Evolutionary conservation across 495 filamentous ascomycete genomes (phyloP), one percentile per base, ranked within the genome.

Genomic region (Terfezia boudieri): DNA sequence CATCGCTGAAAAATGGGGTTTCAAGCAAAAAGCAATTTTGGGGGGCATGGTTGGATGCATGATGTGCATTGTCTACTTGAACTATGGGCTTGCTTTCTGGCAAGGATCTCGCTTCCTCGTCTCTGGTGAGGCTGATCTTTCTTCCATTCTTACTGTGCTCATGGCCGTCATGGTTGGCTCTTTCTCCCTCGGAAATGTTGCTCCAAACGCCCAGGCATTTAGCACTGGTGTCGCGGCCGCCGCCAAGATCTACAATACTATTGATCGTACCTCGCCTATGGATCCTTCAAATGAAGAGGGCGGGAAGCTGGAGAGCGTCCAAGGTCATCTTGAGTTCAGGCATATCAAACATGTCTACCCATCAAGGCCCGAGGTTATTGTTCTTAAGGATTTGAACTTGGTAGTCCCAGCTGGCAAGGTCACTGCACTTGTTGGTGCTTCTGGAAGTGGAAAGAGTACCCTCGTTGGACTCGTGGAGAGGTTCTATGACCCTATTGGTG

Each of bases 361-460:
- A 8, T 94, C 86, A 2, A 75, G 90, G 37, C 83, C 89, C 0
- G 85, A 94, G 59, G 88, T 94, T 22, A 76, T 78, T 11, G 79
- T 96, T 22, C 86, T 96, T 77, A 68, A 85, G 49, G 77, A 81
- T 53, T 83, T 95, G 53, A 83, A 73, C 53, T 74, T 98, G 11
- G 59, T 71, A 0, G 79, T 96, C 54, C 86, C 86, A 11, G 85
- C 90, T 17, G 88, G 88, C 9, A 94, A 94, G 67, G 86, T 81
- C n/a, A 93, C 88, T 9, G 90, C 90, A 1, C 71, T 98, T 8
- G 90, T 98, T 22, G 92, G 90, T 14, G 83, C 90, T 11, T 94
- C 88, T n/a, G 90, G 90, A 6, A 92, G 83, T 51, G 90, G 90
- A 55, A 98, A 98, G 68, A 85, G 80, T 60, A 96, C 92, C 0